Conservation (phyloP, 257 asterid genomes). For the Salvia splendens region DNA sequence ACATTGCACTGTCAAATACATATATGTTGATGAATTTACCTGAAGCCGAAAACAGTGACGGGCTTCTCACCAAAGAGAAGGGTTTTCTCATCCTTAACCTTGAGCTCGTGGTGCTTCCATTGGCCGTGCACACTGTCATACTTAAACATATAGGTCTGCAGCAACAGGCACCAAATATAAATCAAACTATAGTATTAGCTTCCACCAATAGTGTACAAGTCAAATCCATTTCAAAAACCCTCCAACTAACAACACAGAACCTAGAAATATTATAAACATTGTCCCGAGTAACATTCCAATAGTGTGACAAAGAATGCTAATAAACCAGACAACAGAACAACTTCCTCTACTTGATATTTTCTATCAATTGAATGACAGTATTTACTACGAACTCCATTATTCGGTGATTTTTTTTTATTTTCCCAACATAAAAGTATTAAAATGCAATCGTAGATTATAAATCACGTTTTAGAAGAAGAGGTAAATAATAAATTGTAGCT, state of each 20-base stretch:
- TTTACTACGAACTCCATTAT: background rate
- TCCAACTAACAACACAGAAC: background rate
- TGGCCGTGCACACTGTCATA: slow-evolving; percentile 66
- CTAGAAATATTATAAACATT: background rate
- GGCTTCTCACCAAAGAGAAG: slow-evolving; percentile 61
- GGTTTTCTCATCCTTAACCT: slow-evolving; percentile 58
- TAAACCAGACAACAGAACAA: background rate
- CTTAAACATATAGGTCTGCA: slow-evolving; percentile 63
- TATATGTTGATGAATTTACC: slow-evolving; percentile 24
- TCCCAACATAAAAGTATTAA: background rate
- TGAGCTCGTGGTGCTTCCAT: slow-evolving; percentile 62
- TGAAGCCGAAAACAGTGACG: slow-evolving; percentile 50
- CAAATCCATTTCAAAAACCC: too few relatives aligned
- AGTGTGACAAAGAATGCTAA: background rate
- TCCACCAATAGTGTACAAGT: background rate
- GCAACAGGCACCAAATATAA: slow-evolving; percentile 3
- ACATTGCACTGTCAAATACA: background rate
- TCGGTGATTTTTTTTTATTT: background rate
- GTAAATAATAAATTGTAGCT: too few relatives aligned
- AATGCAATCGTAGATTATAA: background rate
- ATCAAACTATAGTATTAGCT: background rate
- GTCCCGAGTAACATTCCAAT: background rate
- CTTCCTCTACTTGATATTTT: background rate
- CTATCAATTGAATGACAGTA: background rate
- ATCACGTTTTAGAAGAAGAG: background rate